phyloP scores from a whole-genome alignment of 108 stramenopile species.

The Nitzschia sp. region DNA sequence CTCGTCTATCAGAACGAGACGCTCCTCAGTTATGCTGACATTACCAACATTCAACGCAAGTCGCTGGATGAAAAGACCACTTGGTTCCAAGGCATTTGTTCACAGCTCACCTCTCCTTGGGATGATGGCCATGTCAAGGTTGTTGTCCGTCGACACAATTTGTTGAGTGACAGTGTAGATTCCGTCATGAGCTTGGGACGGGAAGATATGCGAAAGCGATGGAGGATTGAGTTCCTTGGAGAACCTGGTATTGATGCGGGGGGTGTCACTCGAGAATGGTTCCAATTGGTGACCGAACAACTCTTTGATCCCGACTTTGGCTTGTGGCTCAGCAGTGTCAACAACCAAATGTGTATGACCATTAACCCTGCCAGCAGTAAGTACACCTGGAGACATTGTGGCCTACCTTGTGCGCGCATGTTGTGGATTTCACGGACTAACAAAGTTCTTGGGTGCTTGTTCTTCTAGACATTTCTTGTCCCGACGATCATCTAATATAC shows the following conservation, averaged over 20 bases:
- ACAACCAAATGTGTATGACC: constrained; percentile 92
- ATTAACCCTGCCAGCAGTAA: constrained; percentile 82
- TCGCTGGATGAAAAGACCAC: constrained; percentile 69
- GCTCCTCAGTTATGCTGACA: constrained; percentile 72
- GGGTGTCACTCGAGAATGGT: constrained; percentile 96
- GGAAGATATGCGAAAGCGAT: constrained; percentile 88
- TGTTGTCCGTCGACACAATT: constrained; percentile 62
- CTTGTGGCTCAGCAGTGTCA: constrained; percentile 83
- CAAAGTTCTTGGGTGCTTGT: constrained; percentile 9
- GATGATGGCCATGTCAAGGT: constrained; percentile 86
- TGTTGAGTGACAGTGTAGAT: constrained; percentile 84
- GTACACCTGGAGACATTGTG: too few relatives aligned
- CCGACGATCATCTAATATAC: constrained; percentile 93
- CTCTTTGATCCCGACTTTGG: constrained; percentile 96
- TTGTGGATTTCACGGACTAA: neutral
- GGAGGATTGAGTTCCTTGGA: constrained; percentile 92
- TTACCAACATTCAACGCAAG: constrained; percentile 58
- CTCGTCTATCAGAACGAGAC: constrained; percentile 39
- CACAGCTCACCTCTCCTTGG: constrained; percentile 66
- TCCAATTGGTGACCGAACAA: constrained; percentile 82
- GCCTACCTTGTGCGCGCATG: too few relatives aligned
- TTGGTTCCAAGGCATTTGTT: constrained; percentile 85
- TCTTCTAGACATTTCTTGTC: constrained; percentile 62
- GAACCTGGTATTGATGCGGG: constrained; percentile 97
- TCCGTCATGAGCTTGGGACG: constrained; percentile 82